Base-by-base conservation (phyloP, 2,329 filamentous ascomycete species). In the Ophiostoma tasmaniense region DNA sequence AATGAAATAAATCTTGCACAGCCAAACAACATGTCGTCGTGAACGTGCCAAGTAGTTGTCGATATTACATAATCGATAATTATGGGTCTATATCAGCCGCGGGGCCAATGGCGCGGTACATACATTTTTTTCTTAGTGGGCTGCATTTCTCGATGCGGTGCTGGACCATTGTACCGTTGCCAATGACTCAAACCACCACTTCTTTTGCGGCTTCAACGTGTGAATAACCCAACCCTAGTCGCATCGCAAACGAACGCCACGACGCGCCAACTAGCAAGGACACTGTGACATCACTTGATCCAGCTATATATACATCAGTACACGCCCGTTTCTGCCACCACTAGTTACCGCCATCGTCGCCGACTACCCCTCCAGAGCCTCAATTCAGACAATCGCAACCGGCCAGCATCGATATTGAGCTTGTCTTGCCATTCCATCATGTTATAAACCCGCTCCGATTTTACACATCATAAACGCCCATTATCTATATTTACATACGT, bases 151-250 rank as follows among this genome's bases (percentile, higher is more conserved):
- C n/a, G 39, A 69, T 69, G 64, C 68, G 64, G 42, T 42, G 59
- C 42, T 59, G 7, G 13, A 61, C 50, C 67, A 62, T 37, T 37
- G 37, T 35, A 22, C n/a, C 50, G 10, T 25, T 28, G 22, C 68
- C 39, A 69, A 66, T 69, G 68, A 69, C 68, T 69, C 68, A 69
- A 64, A 37, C 37, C 45, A 42, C 30, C 30, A 64, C 61, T 22
- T 37, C 30, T 64, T 35, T 35, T 37, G 20, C 59, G 35, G 20
- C 30, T 20, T 55, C 10, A 13, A 64, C 37, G 30, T 64, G 61
- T 14, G 11, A 55, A 22, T 14, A 64, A 4, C 7, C 6, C 5
- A 10, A 28, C 55, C 11, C 30, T 22, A 20, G 33, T 10, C 30
- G 7, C 33, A 64, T 33, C 35, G 10, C 61, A 37, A 11, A 13